Evolutionary conservation across 768 basidiomycete species (phyloP).

Genomic region (Sarcomyxa edulis): DNA sequence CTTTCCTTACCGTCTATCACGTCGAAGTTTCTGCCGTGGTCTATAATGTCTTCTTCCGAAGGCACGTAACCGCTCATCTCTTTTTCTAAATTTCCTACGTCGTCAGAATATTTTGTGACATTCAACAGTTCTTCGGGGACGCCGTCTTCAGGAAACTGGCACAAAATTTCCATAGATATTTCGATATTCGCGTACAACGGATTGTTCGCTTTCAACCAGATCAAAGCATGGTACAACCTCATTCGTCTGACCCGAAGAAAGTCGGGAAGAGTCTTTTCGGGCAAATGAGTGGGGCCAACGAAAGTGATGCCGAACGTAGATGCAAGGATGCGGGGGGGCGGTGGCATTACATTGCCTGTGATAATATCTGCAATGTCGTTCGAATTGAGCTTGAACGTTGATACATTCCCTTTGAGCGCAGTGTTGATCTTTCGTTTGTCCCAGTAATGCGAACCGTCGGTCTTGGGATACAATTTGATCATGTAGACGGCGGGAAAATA

Average conservation of each 20-base stretch:
- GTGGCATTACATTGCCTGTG: slow-evolving; percentile 27
- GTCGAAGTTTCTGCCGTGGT: no score
- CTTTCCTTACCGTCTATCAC: slow-evolving; percentile 2
- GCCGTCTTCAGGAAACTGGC: slow-evolving; percentile 16
- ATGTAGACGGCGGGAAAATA: slow-evolving; percentile 21
- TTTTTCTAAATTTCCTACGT: not conserved
- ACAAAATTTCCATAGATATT: slow-evolving; percentile 14
- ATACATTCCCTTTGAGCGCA: slow-evolving; percentile 30
- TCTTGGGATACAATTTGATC: slow-evolving; percentile 22
- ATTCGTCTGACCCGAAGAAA: slow-evolving; percentile 27
- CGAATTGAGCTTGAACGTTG: slow-evolving; percentile 20
- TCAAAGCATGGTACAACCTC: slow-evolving; percentile 21
- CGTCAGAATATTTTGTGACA: slow-evolving; percentile 1
- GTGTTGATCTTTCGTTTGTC: slow-evolving; percentile 11
- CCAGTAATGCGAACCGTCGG: not conserved
- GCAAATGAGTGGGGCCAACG: slow-evolving; percentile 21
- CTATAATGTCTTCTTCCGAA: not conserved
- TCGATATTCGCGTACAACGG: slow-evolving; percentile 22
- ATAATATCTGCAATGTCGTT: slow-evolving; percentile 25
- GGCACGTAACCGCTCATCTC: slow-evolving; percentile 10
- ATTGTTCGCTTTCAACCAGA: slow-evolving; percentile 32
- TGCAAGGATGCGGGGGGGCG: slow-evolving; percentile 18
- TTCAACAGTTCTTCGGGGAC: slow-evolving; percentile 1
- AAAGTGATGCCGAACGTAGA: slow-evolving; percentile 29
- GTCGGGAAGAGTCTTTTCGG: slow-evolving; percentile 18